These are phyloP conservation scores for Collybia mongolica DNA, from an alignment of 768 basidiomycete genomes.

Conservation along the genomic window DNA sequence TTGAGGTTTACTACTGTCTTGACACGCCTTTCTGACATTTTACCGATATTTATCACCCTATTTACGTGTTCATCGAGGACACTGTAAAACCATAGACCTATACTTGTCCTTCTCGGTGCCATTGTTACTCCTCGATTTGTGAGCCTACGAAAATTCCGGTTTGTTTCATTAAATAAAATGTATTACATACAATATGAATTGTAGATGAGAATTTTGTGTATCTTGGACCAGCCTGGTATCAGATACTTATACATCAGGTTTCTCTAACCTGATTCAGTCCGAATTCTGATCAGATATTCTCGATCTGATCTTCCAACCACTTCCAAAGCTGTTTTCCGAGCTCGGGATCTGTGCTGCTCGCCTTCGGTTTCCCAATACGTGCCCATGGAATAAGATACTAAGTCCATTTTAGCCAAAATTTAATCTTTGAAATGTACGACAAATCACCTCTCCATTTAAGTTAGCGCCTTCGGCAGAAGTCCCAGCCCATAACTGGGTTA, in stretches of 20 bases:
- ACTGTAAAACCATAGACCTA: background rate
- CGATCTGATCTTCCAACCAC: constrained; percentile 44
- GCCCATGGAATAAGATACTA: constrained; percentile 46
- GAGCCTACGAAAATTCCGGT: background rate
- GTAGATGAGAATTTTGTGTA: background rate
- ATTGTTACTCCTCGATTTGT: background rate
- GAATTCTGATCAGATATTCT: constrained; percentile 6
- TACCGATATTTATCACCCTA: too few relatives aligned
- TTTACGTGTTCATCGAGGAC: background rate
- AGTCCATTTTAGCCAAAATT: background rate
- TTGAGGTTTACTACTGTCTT: too few relatives aligned
- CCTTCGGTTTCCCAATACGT: constrained; percentile 22
- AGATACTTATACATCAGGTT: too few relatives aligned
- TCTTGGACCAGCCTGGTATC: too few relatives aligned
- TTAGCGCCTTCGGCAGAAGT: constrained; percentile 37
- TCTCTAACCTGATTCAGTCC: background rate
- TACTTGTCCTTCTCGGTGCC: background rate
- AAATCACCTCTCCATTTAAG: constrained; percentile 46
- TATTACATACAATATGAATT: background rate
- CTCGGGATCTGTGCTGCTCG: constrained; percentile 23
- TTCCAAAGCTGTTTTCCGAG: constrained; percentile 36
- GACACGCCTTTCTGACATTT: too few relatives aligned
- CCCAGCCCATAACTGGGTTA: constrained; percentile 51
- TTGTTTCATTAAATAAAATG: background rate
- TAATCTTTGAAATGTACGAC: background rate